phyloP scores from a whole-genome alignment of 192 early-diverging fungal genomes.

The Diversispora epigaea region DNA sequence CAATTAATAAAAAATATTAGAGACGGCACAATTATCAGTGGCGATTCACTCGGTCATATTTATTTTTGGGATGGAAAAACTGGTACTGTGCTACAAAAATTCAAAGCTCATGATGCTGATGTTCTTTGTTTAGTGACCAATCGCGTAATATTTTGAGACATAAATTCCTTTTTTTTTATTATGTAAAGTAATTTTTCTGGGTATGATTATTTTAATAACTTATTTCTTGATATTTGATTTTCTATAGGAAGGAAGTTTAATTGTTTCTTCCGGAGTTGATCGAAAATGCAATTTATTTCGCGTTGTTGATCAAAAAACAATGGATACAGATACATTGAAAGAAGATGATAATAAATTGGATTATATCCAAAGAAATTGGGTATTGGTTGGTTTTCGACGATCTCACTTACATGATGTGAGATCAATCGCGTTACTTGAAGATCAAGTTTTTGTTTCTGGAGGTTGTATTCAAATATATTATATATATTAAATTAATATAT shows the following conservation, averaged over 20 bases:
- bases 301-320: slow-evolving; percentile 37
- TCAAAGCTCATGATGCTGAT: slow-evolving; percentile 78
- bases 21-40: slow-evolving; percentile 79
- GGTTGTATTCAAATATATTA: background rate
- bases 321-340: slow-evolving; percentile 18
- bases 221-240: background rate
- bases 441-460: slow-evolving; percentile 79
- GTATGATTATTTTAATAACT: background rate
- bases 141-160: slow-evolving; percentile 35
- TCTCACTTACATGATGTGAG: slow-evolving; percentile 96
- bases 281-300: slow-evolving; percentile 77
- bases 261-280: slow-evolving; percentile 91
- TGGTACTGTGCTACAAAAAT: slow-evolving; percentile 66
- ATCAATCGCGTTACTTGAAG: slow-evolving; percentile 77
- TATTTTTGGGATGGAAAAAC: slow-evolving; percentile 80
- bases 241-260: slow-evolving; percentile 56
- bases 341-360: background rate
- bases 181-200: background rate
- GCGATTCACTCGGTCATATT: slow-evolving; percentile 89
- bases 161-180: background rate
- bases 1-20: background rate
- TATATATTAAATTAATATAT: background rate
- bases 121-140: slow-evolving; percentile 79
- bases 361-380: slow-evolving; percentile 58
- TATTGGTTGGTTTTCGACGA: slow-evolving; percentile 78